These are phyloP conservation scores for Graphium sp. DNA, from an alignment of 2,329 filamentous ascomycete genomes.

Conservation along the genomic window DNA sequence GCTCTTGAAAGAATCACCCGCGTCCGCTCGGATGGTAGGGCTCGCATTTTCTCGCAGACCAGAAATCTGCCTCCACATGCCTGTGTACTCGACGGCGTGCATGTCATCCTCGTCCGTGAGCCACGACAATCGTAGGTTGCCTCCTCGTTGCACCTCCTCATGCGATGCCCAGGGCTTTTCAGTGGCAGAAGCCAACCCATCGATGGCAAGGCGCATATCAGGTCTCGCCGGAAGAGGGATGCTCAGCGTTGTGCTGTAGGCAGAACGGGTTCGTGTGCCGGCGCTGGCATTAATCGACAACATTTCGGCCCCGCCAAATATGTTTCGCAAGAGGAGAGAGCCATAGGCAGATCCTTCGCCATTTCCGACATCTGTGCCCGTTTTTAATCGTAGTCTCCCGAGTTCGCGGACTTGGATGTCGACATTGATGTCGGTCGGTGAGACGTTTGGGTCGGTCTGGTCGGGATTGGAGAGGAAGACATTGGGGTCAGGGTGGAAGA, in stretches of 20 bases:
- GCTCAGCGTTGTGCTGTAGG: slow-evolving; percentile 76
- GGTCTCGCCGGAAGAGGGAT: slow-evolving; percentile 75
- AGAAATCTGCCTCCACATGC: slow-evolving; percentile 79
- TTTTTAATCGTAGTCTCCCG: slow-evolving; percentile 74
- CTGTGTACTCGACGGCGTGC: slow-evolving; percentile 67
- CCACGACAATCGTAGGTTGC: slow-evolving; percentile 62
- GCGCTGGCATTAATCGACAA: slow-evolving; percentile 74
- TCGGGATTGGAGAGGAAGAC: slow-evolving; percentile 68
- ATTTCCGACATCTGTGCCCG: slow-evolving; percentile 86
- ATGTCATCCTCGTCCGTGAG: slow-evolving; percentile 43
- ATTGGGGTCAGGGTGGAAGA: slow-evolving; percentile 70
- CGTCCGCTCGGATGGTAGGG: slow-evolving; percentile 65
- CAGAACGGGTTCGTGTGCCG: slow-evolving; percentile 78
- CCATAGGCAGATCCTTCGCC: slow-evolving; percentile 87
- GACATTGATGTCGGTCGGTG: slow-evolving; percentile 65
- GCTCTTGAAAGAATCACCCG: slow-evolving; percentile 83
- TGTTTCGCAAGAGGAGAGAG: slow-evolving; percentile 73
- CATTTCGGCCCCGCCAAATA: slow-evolving; percentile 87
- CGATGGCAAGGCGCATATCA: slow-evolving; percentile 60
- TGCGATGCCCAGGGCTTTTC: slow-evolving; percentile 89
- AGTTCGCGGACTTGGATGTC: slow-evolving; percentile 72
- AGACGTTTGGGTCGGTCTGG: slow-evolving; percentile 48
- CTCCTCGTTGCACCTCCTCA: slow-evolving; percentile 74
- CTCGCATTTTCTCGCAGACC: slow-evolving; percentile 60
- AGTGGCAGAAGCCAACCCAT: slow-evolving; percentile 67